Evolutionary conservation across 2,329 filamentous ascomycete genomes (phyloP).

Genomic region (Penicillium sp.): DNA sequence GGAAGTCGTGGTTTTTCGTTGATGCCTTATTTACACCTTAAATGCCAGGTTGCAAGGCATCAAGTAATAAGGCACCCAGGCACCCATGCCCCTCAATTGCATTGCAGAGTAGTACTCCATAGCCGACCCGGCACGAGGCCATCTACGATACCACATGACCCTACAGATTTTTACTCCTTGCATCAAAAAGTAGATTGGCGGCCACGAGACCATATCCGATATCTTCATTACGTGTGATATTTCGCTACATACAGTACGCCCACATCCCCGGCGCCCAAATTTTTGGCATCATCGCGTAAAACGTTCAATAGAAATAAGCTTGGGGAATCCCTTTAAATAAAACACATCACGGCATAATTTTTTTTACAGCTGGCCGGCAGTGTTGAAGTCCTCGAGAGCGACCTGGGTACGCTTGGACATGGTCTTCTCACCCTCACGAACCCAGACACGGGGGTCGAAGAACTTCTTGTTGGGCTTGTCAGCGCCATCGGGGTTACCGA

Average conservation of each 20-base stretch:
- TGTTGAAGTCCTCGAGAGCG: slow-evolving; percentile 90
- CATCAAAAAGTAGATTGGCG: background rate
- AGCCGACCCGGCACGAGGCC: background rate
- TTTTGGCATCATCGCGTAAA: slow-evolving; percentile 11
- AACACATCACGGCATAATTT: background rate
- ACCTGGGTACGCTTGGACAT: slow-evolving; percentile 80
- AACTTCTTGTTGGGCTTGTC: slow-evolving; percentile 99
- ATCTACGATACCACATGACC: background rate
- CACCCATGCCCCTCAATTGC: no score
- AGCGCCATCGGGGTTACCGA: slow-evolving; percentile 92
- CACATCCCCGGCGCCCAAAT: slow-evolving; percentile 22
- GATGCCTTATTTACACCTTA: background rate
- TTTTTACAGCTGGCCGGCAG: slow-evolving; percentile 71
- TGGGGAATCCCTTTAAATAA: background rate
- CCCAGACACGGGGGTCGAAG: slow-evolving; percentile 90
- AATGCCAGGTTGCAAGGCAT: background rate
- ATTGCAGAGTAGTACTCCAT: no score
- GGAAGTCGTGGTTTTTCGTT: background rate
- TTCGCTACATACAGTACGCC: slow-evolving; percentile 29
- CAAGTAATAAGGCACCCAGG: background rate
- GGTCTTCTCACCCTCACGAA: slow-evolving; percentile 90
- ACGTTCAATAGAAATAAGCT: slow-evolving; percentile 1
- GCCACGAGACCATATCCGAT: background rate
- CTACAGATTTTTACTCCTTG: background rate
- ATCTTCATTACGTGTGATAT: slow-evolving; percentile 17